These are phyloP conservation scores for Phytophthora fragariae DNA, from an alignment of 352 stramenopile species.

Conservation along the genomic window DNA sequence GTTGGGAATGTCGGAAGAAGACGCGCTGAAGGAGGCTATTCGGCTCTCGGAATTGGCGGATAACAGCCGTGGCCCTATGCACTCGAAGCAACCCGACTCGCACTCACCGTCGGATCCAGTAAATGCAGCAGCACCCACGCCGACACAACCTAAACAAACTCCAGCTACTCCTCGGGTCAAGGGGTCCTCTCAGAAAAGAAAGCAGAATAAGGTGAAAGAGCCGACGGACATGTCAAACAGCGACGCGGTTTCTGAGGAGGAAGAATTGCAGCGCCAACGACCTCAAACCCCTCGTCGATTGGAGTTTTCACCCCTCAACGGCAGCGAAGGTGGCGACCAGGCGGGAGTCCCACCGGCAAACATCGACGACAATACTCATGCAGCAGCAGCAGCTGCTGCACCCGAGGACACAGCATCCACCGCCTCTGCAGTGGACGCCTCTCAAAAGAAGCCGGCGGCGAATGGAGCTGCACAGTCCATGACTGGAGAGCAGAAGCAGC, in stretches of 20 bases:
- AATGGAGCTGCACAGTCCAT: neutral
- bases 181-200: constrained; percentile 18
- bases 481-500: neutral
- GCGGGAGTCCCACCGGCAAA: constrained; percentile 6
- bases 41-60: constrained; percentile 38
- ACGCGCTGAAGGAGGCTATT: constrained; percentile 42
- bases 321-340: constrained; percentile 17
- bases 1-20: constrained; percentile 43
- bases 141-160: constrained; percentile 24
- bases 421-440: neutral
- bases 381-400: neutral
- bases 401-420: neutral
- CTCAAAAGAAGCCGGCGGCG: constrained; percentile 1
- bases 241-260: constrained; percentile 3
- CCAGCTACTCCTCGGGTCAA: constrained; percentile 22
- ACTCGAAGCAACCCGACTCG: constrained; percentile 13
- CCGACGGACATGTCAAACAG: constrained; percentile 6
- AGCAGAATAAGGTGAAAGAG: constrained; percentile 25
- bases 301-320: constrained; percentile 32
- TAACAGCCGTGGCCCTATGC: constrained; percentile 8
- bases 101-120: constrained; percentile 7
- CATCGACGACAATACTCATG: constrained; percentile 1
- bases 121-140: constrained; percentile 6
- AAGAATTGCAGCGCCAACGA: constrained; percentile 12
- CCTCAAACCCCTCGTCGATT: constrained; percentile 34